Base-by-base conservation (phyloP, 2,329 filamentous ascomycete genomes). In the Hirsutella rhossiliensis region DNA sequence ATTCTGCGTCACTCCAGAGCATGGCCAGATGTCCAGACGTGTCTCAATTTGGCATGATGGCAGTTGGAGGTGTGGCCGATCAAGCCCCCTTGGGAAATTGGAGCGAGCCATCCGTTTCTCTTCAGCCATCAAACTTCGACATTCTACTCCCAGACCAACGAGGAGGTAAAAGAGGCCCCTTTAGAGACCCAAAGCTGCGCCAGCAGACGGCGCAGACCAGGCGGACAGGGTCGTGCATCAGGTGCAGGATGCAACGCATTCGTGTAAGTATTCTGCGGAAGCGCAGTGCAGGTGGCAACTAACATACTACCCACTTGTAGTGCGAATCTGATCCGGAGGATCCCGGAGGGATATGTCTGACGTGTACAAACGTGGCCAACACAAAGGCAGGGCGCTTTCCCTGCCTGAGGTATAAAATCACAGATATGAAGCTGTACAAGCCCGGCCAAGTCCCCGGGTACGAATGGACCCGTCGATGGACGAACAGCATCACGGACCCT, bases 181-280 rank as follows among this genome's bases (percentile, higher is more conserved):
- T 79, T 57, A 73, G 68, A 46, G 70, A 74, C 42, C 62, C 65
- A n/a, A 60, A 60, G 11, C 63, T 70, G 28, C 68, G 75, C 20
- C 65, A 74, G 47, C 64, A 71, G 49, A 80, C 76, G 1, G 76
- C 76, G 1, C 64, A 71, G 45, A 79, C 75, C 2, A 66, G 76
- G 46, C 72, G 71, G 43, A 72, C 75, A 17, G 75, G 75, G 9
- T 76, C 73, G 18, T 80, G 76, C 52, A 72, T 80, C 46, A 66
- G 76, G 38, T 80, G 76, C 49, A 67, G 73, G 41, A 78, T 79
- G 73, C 76, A 80, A 50, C 68, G 75, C 38, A 78, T 80, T 51
- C 68, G 76, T 41, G 76, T 79, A 58, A 67, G 73, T 62, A 31
- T 17, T n/a, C n/a, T n/a, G n/a, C n/a, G n/a, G n/a, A n/a, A n/a